phyloP scores from a whole-genome alignment of 345 rosid genomes.

The Rhizophora mangle region DNA sequence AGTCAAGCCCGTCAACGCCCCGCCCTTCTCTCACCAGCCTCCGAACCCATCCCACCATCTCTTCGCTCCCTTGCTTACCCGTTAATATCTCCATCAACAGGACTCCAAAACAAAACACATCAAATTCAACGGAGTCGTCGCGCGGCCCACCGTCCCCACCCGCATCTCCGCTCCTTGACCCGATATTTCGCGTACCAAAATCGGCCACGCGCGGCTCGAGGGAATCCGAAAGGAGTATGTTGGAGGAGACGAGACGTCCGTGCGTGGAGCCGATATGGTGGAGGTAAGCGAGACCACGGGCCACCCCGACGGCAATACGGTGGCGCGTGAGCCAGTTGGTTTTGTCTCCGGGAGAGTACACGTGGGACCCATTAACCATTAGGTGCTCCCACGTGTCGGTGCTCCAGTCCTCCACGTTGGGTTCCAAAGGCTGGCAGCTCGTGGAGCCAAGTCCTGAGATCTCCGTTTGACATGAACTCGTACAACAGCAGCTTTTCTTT shows the following conservation, averaged over 20 bases:
- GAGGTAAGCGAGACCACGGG: slow-evolving; percentile 90
- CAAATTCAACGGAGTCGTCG: slow-evolving; percentile 34
- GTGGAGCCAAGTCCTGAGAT: slow-evolving; percentile 85
- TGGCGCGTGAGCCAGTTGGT: slow-evolving; percentile 75
- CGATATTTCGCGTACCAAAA: slow-evolving; percentile 49
- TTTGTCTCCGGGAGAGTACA: slow-evolving; percentile 46
- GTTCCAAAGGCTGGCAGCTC: slow-evolving; percentile 82
- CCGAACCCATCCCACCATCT: slow-evolving; percentile 52
- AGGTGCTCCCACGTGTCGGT: slow-evolving; percentile 86
- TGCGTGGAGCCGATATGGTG: slow-evolving; percentile 84
- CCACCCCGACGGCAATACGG: slow-evolving; percentile 75
- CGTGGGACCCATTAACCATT: slow-evolving; percentile 19
- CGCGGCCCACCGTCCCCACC: neutral
- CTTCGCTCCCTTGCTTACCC: slow-evolving; percentile 55
- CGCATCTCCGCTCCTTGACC: neutral
- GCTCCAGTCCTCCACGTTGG: slow-evolving; percentile 95
- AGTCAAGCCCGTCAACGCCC: slow-evolving; percentile 60
- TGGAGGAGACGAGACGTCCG: slow-evolving; percentile 76
- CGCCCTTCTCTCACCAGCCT: slow-evolving; percentile 60
- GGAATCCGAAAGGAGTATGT: slow-evolving; percentile 65
- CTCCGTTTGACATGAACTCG: slow-evolving; percentile 88
- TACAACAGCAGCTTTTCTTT: slow-evolving; percentile 74
- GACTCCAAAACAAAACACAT: slow-evolving; percentile 71
- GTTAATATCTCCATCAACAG: slow-evolving; percentile 71
- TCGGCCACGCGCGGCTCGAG: slow-evolving; percentile 78